Base-by-base conservation (phyloP, 805 yeast species). In the Debaryomyces hansenii region DNA sequence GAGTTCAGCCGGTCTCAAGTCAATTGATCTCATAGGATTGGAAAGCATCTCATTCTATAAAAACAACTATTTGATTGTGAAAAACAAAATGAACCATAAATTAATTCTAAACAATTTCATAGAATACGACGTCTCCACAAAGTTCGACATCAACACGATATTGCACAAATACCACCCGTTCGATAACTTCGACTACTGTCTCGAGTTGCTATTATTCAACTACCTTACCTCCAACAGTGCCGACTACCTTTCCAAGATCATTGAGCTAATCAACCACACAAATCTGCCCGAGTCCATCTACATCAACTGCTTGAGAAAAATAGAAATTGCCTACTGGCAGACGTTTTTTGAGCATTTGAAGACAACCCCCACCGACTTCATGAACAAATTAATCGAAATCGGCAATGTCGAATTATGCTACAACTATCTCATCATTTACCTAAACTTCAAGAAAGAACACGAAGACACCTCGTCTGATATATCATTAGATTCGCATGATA, bases 221-320 rank as follows among this genome's bases (percentile, higher is more conserved):
- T 61, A 63, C 41, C 69, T 77, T 27, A 64, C 69, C 12, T 55
- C 54, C 10, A 48, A 53, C 4, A 63, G 52, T 35, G n/a, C 45
- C 4, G 40, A 41, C 11, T 45, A 41, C 4, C 42, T 56, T 20
- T 46, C 43, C 20, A 29, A 49, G 16, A 52, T 67, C 27, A 55
- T 67, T 3, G 49, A 56, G 16, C 45, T 60, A 20, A 57, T 60
- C 29, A 62, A 62, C 41, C 45, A 42, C 14, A 46, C 50, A 15
- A 44, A 44, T 7, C 43, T 49, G 10, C 52, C 60, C 4, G 68
- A 64, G 44, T 56, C 57, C 4, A 70, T 80, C n/a, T 74, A 72
- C 44, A 67, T 79, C 39, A 79, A 76, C 49, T 80, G 85, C 53
- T 77, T 84, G 29, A 64, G 87, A 28, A 82, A 82, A 49, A 81